Conservation (phyloP, 2,329 filamentous ascomycete genomes). For the Fusarium nodosum region DNA sequence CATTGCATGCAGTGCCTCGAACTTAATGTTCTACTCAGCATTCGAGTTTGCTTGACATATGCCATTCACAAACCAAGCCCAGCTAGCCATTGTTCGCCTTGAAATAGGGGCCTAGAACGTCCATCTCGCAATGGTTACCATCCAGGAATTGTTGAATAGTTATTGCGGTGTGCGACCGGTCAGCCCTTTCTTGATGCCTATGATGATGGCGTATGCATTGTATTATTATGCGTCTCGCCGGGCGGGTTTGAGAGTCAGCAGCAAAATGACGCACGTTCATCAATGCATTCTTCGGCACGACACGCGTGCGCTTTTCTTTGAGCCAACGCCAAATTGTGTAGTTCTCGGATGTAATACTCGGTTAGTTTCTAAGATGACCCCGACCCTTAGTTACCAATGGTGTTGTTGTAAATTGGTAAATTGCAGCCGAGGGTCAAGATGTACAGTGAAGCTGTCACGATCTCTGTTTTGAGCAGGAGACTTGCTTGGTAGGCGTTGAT, state of each 20-base stretch:
- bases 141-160: conserved; percentile 1
- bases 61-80: conserved; percentile 8
- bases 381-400: conserved; percentile 3
- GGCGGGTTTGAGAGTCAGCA: conserved; percentile 41
- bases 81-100: conserved; percentile 33
- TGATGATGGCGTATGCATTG: conserved; percentile 34
- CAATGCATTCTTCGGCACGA: conserved; percentile 24
- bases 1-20: conserved; percentile 14
- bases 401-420: conserved; percentile 13
- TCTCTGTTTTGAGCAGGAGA: conserved; percentile 10
- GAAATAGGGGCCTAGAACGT: conserved; percentile 10
- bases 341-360: conserved; percentile 4
- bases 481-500: conserved; percentile 11
- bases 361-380: conserved; percentile 2
- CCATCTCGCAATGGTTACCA: conserved; percentile 16
- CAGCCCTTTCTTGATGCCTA: conserved; percentile 36
- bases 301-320: conserved; percentile 11
- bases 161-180: conserved; percentile 33
- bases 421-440: not conserved
- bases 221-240: conserved; percentile 40
- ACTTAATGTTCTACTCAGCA: conserved; percentile 19
- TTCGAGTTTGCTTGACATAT: conserved; percentile 25
- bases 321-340: not conserved
- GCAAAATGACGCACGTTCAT: conserved; percentile 32
- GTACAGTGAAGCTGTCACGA: conserved; percentile 19